A percentile compares a stretch with the other conserved stretches of the same genome.
Conservation (phyloP, 1,284 basidiomycete genomes). For the Puccinia polysora region DNA sequence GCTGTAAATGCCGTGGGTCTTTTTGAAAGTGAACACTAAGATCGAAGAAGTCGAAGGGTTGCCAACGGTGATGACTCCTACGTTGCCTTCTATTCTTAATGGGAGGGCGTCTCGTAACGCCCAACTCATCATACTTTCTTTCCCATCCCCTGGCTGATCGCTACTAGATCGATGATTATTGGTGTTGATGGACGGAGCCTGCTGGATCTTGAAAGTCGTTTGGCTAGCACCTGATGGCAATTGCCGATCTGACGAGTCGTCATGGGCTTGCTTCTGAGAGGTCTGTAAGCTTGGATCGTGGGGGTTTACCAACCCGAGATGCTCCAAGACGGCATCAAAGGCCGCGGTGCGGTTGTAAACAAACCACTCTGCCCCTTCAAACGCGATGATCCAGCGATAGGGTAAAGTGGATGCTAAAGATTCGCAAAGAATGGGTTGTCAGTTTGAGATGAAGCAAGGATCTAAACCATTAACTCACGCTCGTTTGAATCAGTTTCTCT, state of each 20-base stretch:
- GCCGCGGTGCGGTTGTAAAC: slow-evolving; percentile 81
- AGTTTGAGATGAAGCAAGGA: slow-evolving; percentile 24
- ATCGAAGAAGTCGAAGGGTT: slow-evolving; percentile 15
- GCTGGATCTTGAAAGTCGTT: slow-evolving; percentile 42
- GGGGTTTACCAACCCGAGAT: slow-evolving; percentile 59
- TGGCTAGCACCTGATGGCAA: slow-evolving; percentile 31
- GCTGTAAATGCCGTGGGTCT: background rate
- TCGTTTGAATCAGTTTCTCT: slow-evolving; percentile 50
- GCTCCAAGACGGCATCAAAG: slow-evolving; percentile 74
- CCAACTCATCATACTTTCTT: slow-evolving; percentile 33
- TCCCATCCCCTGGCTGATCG: background rate
- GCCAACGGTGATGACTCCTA: slow-evolving; percentile 14
- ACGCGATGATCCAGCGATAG: slow-evolving; percentile 70
- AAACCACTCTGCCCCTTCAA: slow-evolving; percentile 83
- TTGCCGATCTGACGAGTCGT: slow-evolving; percentile 42
- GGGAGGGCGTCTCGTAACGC: slow-evolving; percentile 12
- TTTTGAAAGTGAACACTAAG: slow-evolving; percentile 3
- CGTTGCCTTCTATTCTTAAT: slow-evolving; percentile 30
- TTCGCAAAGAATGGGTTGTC: background rate
- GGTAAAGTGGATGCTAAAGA: slow-evolving; percentile 54
- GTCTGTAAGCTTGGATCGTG: slow-evolving; percentile 25
- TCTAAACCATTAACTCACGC: background rate
- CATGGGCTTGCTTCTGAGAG: slow-evolving; percentile 50
- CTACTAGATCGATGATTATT: background rate
- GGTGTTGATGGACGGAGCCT: slow-evolving; percentile 12